Conservation (phyloP, 2,329 filamentous ascomycete genomes). For the Aspergillus quadricinctus region DNA sequence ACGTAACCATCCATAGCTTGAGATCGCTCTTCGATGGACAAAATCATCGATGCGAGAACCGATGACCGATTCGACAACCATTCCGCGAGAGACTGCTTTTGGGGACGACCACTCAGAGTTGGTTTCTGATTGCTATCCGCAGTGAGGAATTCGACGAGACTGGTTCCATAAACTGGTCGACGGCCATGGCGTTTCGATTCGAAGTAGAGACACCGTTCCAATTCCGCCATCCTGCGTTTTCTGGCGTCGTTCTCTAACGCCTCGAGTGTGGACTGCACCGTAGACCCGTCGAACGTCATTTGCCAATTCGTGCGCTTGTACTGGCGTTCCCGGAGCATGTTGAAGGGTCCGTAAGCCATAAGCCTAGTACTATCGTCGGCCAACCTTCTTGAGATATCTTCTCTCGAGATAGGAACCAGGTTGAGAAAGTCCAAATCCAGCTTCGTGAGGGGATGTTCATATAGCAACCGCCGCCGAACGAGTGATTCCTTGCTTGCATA, state of each 20-base stretch:
- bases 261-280: slow-evolving; percentile 63
- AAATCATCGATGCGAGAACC: slow-evolving; percentile 56
- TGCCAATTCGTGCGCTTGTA: slow-evolving; percentile 52
- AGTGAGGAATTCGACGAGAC: slow-evolving; percentile 69
- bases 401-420: slow-evolving; percentile 67
- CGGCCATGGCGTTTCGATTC: slow-evolving; percentile 78
- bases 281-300: slow-evolving; percentile 61
- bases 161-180: slow-evolving; percentile 74
- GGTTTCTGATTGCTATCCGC: slow-evolving; percentile 58
- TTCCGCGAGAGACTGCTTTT: slow-evolving; percentile 60
- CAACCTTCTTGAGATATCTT: slow-evolving; percentile 55
- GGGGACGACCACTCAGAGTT: slow-evolving; percentile 56
- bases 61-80: slow-evolving; percentile 71
- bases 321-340: slow-evolving; percentile 69
- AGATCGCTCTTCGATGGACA: slow-evolving; percentile 69
- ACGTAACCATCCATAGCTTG: slow-evolving; percentile 69
- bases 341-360: slow-evolving; percentile 65
- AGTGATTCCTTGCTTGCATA: slow-evolving; percentile 70
- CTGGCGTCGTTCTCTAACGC: slow-evolving; percentile 68
- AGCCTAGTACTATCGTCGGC: slow-evolving; percentile 57
- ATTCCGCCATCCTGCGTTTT: slow-evolving; percentile 68
- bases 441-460: slow-evolving; percentile 56
- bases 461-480: slow-evolving; percentile 63
- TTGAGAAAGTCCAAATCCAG: slow-evolving; percentile 76
- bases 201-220: slow-evolving; percentile 75